Evolutionary conservation across 2,329 filamentous ascomycete species (phyloP).

Genomic region (Fusarium sp.): DNA sequence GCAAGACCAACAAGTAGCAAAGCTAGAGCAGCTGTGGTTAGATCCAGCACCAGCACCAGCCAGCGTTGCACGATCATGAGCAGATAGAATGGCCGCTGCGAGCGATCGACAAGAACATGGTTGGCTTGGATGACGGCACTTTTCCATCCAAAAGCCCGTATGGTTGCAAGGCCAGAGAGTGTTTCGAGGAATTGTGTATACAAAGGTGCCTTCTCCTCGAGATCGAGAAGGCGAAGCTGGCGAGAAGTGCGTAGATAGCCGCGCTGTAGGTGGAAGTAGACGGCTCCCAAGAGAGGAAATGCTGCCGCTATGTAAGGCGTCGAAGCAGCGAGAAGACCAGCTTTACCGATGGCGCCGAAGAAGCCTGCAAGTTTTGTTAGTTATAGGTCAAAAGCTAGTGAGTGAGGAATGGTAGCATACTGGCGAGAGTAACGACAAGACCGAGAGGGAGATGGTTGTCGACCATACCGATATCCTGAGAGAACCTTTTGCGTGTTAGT

Average conservation of each 20-base stretch:
- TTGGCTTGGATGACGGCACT: constrained; percentile 54
- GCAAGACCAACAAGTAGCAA: constrained; percentile 59
- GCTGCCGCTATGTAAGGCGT: constrained; percentile 50
- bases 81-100: constrained; percentile 66
- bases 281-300: constrained; percentile 53
- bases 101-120: constrained; percentile 58
- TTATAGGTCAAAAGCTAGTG: background rate
- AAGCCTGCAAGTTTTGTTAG: constrained; percentile 43
- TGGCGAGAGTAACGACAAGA: constrained; percentile 44
- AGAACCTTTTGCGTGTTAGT: constrained; percentile 47
- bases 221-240: constrained; percentile 53
- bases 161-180: constrained; percentile 56
- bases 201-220: constrained; percentile 54
- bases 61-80: constrained; percentile 66
- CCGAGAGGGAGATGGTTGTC: constrained; percentile 54
- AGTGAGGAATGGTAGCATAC: too few species aligned
- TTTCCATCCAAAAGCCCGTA: constrained; percentile 64
- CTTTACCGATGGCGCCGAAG: constrained; percentile 43
- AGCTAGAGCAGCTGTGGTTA: constrained; percentile 58
- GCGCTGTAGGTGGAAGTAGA: constrained; percentile 55
- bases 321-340: constrained; percentile 38
- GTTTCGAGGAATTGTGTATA: constrained; percentile 57
- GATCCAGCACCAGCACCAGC: constrained; percentile 61
- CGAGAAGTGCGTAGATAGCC: constrained; percentile 55
- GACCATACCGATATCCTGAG: constrained; percentile 55